Evolutionary conservation across 805 yeast genomes (phyloP).

Genomic region (Saccharomycopsis olivae): DNA sequence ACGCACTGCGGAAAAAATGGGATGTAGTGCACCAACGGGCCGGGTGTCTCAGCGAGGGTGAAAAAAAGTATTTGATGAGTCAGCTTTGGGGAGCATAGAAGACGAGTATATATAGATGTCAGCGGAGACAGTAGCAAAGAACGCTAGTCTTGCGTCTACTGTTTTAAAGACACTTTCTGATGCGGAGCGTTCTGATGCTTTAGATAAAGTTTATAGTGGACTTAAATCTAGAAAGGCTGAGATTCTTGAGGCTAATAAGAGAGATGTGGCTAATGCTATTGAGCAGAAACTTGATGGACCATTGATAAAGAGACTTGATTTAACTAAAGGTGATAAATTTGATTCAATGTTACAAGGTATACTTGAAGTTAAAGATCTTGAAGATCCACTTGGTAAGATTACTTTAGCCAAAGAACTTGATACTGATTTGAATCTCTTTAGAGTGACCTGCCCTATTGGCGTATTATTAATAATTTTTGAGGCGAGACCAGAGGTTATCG

Average conservation of each 20-base stretch:
- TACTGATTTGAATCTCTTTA: slow-evolving; percentile 73
- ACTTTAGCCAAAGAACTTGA: slow-evolving; percentile 79
- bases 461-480: slow-evolving; percentile 88
- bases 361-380: slow-evolving; percentile 76
- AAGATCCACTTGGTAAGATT: slow-evolving; percentile 87
- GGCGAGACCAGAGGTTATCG: slow-evolving; percentile 96
- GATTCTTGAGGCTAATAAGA: slow-evolving; percentile 61
- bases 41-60: too few species aligned
- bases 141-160: slow-evolving; percentile 78
- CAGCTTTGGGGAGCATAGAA: too few species aligned
- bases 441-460: slow-evolving; percentile 92
- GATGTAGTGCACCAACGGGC: too few species aligned
- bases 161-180: slow-evolving; percentile 68
- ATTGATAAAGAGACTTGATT: slow-evolving; percentile 73
- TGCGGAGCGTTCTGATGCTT: slow-evolving; percentile 62
- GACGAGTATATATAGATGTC: too few species aligned
- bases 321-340: slow-evolving; percentile 72
- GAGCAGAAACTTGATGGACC: slow-evolving; percentile 54
- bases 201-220: slow-evolving; percentile 62
- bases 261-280: slow-evolving; percentile 65
- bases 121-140: slow-evolving; percentile 45
- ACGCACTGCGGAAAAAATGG: too few species aligned
- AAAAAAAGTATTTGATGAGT: too few species aligned
- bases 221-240: slow-evolving; percentile 45
- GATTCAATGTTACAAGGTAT: slow-evolving; percentile 94